Evolutionary conservation across 805 yeast species (phyloP), one percentile per base, ranked within the genome.

Genomic region (Isabelozyma pseudorhagii): DNA sequence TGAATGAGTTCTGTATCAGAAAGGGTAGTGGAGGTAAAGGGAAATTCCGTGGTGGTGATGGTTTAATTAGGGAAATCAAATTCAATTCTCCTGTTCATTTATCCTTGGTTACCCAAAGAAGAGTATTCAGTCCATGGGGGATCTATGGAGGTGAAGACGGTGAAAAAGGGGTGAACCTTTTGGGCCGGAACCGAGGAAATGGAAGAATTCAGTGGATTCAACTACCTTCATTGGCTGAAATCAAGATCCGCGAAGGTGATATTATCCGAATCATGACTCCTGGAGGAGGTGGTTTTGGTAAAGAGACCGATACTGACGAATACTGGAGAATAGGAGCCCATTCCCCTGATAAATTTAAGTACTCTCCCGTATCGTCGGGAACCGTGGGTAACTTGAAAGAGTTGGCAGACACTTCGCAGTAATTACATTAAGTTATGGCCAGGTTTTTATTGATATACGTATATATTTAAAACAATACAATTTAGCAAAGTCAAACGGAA

Each of bases 261-360:
- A 72, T 87, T 46, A 63, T 89, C 38, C 65, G 83, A 7, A 81
- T 89, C 38, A 65, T 72, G 57, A 88, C 96, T 0, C 96, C 96
- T 2, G 96, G 96, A 42, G 96, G 94, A 31, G 96, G 94, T 42
- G 96, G 91, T 0, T 88, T 75, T 64, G 96, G 96, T 45, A 52
- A 46, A 18, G 50, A 50, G 17, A 31, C 47, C 9, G 61, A 55
- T 38, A 34, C 58, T 3, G 59, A 55, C 38, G 61, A 54, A 15
- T 42, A 31, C 21, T 54, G 57, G 59, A 50, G 53, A n/a, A 38
- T 55, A 38, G 49, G 51, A 38, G 9, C n/a, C 10, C n/a, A 38
- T 11, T 13, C 18, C 5, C 36, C 36, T 4, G 40, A n/a, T 8
- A 38, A 38, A n/a, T 14, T 14, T n/a, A 38, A 38, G 18, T 38